Base-by-base conservation (phyloP, 495 filamentous ascomycete species). In the Sphaerosporella brunnea region DNA sequence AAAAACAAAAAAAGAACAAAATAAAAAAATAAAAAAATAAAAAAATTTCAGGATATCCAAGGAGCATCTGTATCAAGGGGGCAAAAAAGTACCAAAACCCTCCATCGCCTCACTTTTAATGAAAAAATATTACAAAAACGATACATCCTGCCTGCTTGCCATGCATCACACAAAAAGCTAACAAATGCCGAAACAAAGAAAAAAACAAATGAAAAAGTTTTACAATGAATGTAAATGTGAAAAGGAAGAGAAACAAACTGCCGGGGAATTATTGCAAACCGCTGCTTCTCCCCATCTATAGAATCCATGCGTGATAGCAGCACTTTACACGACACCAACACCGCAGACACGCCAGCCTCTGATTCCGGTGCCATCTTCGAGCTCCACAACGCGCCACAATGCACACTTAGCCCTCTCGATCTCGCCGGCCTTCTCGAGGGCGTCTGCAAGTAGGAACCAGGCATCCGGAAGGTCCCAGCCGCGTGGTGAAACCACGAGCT, bases 391-490 rank as follows among this genome's bases (percentile, higher is more conserved):
- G 73, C 77, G 82, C 80, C 80, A 84, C 2, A 84, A 66, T 48
- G 73, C 77, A 40, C 72, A 69, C 59, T 84, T 86, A 37, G 90
- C 77, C 60, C 86, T 93, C 36, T 86, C 81, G 4, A 74, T 61
- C 67, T 95, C 81, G 4, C 80, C 80, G 43, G 80, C 78, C 47
- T 78, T 75, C 64, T 95, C 88, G 53, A 93, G 82, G 37, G 78
- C 84, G 51, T 82, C 67, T 0, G 90, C 84, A 13, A 97, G 72
- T 8, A 78, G 76, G 56, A 80, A 85, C 90, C 90, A 97, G 16
- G 87, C 90, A 60, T 94, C 90, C n/a, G 78, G 76, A 56, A 78
- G 73, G 61, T 94, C 84, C 92, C 92, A 96, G 3, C 85, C 87
- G 23, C 65, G 69, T n/a, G 86, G 85, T 2, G 82, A 71, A 64